phyloP scores from a whole-genome alignment of 805 yeast genomes.

The Nakazawaea ernobii region DNA sequence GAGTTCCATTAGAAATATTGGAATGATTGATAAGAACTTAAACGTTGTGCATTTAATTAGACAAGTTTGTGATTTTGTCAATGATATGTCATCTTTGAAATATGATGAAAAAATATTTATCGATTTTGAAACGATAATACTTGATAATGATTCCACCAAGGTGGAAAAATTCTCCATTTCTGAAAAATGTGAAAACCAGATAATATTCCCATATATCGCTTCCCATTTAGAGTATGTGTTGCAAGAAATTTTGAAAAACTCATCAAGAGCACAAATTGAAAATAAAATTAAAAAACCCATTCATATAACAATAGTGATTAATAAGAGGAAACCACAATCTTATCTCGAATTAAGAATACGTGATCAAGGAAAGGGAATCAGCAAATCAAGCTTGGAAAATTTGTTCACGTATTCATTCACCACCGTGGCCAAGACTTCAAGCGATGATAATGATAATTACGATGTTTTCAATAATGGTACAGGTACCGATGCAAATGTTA shows the following conservation, averaged over 20 bases:
- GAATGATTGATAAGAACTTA: constrained; percentile 61
- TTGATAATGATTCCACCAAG: constrained; percentile 22
- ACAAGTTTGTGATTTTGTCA: constrained; percentile 67
- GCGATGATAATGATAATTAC: constrained; percentile 50
- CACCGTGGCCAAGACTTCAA: constrained; percentile 47
- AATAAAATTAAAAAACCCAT: constrained; percentile 42
- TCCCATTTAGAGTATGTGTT: constrained; percentile 83
- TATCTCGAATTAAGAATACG: constrained; percentile 61
- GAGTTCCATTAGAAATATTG: constrained; percentile 43
- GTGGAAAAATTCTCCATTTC: constrained; percentile 26
- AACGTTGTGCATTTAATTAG: constrained; percentile 58
- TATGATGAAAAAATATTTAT: constrained; percentile 71
- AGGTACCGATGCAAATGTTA: constrained; percentile 39
- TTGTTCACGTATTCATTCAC: constrained; percentile 86
- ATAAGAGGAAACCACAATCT: constrained; percentile 19
- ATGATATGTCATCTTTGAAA: constrained; percentile 76
- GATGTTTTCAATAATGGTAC: constrained; percentile 63
- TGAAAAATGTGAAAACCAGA: constrained; percentile 26
- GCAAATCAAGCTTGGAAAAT: constrained; percentile 54
- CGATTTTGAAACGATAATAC: constrained; percentile 36
- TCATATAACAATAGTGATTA: constrained; percentile 37
- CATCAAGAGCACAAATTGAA: constrained; percentile 86
- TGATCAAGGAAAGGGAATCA: constrained; percentile 88
- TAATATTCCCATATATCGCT: constrained; percentile 77
- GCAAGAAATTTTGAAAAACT: constrained; percentile 81